Conservation (phyloP, 2,329 filamentous ascomycete species). For the Fusarium austroafricanum region DNA sequence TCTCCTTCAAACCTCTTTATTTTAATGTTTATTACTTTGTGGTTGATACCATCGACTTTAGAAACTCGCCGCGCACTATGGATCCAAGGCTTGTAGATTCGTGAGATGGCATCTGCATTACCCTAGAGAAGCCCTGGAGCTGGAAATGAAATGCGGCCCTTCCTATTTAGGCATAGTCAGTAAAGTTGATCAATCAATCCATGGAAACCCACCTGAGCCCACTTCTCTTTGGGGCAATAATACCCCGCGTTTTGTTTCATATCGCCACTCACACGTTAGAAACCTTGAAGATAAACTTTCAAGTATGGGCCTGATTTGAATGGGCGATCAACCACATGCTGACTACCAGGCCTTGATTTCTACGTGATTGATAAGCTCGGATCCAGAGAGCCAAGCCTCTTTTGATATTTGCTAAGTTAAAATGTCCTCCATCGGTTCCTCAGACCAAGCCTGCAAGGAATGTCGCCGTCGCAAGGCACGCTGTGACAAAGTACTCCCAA, state of each 20-base stretch:
- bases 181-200: too few relatives aligned
- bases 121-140: too few relatives aligned
- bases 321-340: neutral
- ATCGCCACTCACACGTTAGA: neutral
- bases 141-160: too few relatives aligned
- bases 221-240: neutral
- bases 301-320: neutral
- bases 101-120: too few relatives aligned
- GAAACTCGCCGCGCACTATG: too few relatives aligned
- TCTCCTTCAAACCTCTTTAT: too few relatives aligned
- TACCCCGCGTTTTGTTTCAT: neutral
- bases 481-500: conserved; percentile 54
- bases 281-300: too few relatives aligned
- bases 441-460: conserved; percentile 55
- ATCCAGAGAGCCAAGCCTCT: neutral
- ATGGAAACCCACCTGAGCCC: too few relatives aligned
- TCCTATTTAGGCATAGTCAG: too few relatives aligned
- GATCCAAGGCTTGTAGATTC: too few relatives aligned
- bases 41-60: too few relatives aligned
- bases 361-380: neutral
- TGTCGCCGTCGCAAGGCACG: conserved; percentile 55
- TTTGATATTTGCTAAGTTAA: neutral
- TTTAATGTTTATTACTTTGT: too few relatives aligned
- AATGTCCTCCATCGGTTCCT: conserved; percentile 38
- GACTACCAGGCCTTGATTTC: neutral